Base-by-base conservation (phyloP, 1,284 basidiomycete genomes). In the Singerocomus inundabilis region DNA sequence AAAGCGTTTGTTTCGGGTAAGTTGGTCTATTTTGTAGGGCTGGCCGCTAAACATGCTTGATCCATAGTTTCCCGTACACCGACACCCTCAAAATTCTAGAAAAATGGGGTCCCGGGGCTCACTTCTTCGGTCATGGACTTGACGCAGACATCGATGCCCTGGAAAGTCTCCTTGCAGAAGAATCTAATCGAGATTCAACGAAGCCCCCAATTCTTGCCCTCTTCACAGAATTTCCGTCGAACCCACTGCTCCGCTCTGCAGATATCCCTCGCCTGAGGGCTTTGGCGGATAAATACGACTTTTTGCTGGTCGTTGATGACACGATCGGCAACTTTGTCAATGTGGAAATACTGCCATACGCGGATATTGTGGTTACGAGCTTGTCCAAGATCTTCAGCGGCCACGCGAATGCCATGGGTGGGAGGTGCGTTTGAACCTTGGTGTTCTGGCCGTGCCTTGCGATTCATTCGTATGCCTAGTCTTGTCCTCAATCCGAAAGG, bases 321-420 rank as follows among this genome's bases (percentile, higher is more conserved):
- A 98, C 94, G 2, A 84, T 99, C 45, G 96, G 96, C 29, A 98
- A 95, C 68, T 96, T 97, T 61, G 81, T 93, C 58, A 99, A 99
- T 60, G 93, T 99, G 39, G 89, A 97, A 61, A 90, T 97, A 6
- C 74, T 97, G 5, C 88, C 88, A 5, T 92, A 84, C 57, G 91
- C 89, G 2, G 97, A 99, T 70, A 81, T 99, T 26, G 85, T 98
- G n/a, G 95, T 90, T 45, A 93, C 91, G 61, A 95, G 91, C 67
- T 71, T 99, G 62, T 91, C 91, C 40, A 99, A 99, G 73, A 80
- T 99, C 24, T 99, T 99, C 71, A 94, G 91, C 54, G 96, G 96
- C 3, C 90, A 93, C 51, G 82, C 87, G 29, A 99, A 99, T 63
- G 94, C 96, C 49, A 98, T 99, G 96, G 96, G 96, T 46, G 96